Conservation (phyloP, 2,329 filamentous ascomycete genomes). For the Curvularia lunata region DNA sequence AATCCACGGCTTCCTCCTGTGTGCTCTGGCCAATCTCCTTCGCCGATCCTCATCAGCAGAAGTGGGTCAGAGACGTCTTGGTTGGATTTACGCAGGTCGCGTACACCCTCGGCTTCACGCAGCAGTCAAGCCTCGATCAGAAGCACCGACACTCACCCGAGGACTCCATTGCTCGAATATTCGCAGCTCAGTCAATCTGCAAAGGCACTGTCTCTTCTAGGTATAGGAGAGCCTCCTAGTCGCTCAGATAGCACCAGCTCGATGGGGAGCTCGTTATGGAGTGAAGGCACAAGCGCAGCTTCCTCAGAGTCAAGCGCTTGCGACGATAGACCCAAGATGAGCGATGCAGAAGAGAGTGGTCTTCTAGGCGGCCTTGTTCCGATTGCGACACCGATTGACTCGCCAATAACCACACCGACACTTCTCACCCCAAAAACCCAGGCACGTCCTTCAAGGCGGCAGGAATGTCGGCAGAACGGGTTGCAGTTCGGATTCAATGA, state of each 20-base stretch:
- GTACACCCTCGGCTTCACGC: constrained; percentile 21
- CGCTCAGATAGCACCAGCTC: constrained; percentile 41
- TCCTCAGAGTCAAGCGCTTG: constrained; percentile 41
- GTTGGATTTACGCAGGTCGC: constrained; percentile 25
- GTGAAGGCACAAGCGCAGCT: constrained; percentile 34
- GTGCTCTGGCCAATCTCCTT: constrained; percentile 20
- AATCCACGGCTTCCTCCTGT: constrained; percentile 10
- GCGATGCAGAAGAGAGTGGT: constrained; percentile 31
- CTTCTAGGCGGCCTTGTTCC: constrained; percentile 40
- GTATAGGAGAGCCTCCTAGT: constrained; percentile 18
- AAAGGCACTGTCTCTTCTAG: constrained; percentile 2
- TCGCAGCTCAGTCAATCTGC: constrained; percentile 26
- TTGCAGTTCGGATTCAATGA: constrained; percentile 18
- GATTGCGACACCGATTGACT: constrained; percentile 19
- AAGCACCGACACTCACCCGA: constrained; percentile 20
- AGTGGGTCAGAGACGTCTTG: constrained; percentile 28
- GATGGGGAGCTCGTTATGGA: constrained; percentile 37
- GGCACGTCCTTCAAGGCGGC: constrained; percentile 18
- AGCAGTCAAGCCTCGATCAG: constrained; percentile 19
- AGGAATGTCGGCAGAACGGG: constrained; percentile 7
- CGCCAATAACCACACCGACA: constrained; percentile 12
- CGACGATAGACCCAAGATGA: constrained; percentile 24
- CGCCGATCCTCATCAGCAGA: constrained; percentile 22
- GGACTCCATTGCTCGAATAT: constrained; percentile 34
- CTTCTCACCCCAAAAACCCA: constrained; percentile 15